These are phyloP conservation scores for Abrus precatorius DNA, from an alignment of 306 rosid species.

Conservation along the genomic window DNA sequence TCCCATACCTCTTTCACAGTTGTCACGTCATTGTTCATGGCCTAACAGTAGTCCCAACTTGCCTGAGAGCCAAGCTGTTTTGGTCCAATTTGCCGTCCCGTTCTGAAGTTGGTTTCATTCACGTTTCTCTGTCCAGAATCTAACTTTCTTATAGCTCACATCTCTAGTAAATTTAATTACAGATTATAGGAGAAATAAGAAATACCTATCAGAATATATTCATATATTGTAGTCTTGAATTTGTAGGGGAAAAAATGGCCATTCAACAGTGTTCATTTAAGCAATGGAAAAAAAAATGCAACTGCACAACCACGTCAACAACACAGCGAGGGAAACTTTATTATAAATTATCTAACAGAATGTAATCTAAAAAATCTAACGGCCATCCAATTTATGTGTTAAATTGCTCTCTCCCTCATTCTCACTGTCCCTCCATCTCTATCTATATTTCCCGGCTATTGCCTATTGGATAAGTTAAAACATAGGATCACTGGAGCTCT, in stretches of 20 bases:
- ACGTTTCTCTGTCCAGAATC: not conserved
- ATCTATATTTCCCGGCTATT: not conserved
- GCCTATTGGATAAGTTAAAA: slow-evolving; percentile 13
- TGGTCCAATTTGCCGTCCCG: not conserved
- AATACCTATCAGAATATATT: not conserved
- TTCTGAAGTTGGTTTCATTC: not conserved
- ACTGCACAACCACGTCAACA: slow-evolving; percentile 15
- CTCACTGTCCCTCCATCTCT: too few relatives aligned
- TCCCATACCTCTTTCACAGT: not conserved
- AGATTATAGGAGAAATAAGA: not conserved
- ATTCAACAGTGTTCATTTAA: not conserved
- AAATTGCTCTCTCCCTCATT: not conserved
- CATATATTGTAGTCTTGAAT: not conserved
- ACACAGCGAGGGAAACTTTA: not conserved
- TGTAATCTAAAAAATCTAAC: not conserved
- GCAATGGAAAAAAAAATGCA: not conserved
- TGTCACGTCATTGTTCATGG: not conserved
- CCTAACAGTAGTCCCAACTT: not conserved
- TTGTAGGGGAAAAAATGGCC: not conserved
- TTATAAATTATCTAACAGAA: slow-evolving; percentile 40
- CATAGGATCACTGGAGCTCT: not conserved
- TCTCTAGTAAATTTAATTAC: not conserved
- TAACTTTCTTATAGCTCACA: not conserved
- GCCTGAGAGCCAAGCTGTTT: not conserved
- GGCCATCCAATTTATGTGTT: slow-evolving; percentile 4